Conservation (phyloP, 768 basidiomycete species). For the Lactarius vividus region DNA sequence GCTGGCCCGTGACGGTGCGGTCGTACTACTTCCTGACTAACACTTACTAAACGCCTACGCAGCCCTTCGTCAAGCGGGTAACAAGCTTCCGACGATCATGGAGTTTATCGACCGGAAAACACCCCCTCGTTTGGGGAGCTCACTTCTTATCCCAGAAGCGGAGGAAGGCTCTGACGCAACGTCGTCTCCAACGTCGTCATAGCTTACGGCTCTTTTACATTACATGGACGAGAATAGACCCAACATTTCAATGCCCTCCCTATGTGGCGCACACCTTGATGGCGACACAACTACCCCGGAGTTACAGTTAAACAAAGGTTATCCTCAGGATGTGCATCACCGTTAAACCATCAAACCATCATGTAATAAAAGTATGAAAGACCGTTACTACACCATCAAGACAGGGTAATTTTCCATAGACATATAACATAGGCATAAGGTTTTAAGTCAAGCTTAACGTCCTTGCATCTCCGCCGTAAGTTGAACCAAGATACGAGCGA, state of each 20-base stretch:
- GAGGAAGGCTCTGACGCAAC: not conserved
- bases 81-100: conserved; percentile 81
- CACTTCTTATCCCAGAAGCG: conserved; percentile 42
- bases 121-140: conserved; percentile 70
- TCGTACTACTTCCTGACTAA: not conserved
- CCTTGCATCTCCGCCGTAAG: conserved; percentile 22
- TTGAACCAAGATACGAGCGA: conserved; percentile 44
- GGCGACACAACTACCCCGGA: not conserved
- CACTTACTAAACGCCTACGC: conserved; percentile 5
- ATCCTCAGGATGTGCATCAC: not conserved
- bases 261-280: not conserved
- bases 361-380: not conserved
- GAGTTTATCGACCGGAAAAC: conserved; percentile 76
- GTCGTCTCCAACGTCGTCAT: conserved; percentile 4
- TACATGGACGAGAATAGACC: not conserved
- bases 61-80: conserved; percentile 88
- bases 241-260: not conserved
- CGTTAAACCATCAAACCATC: not conserved
- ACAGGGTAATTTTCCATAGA: not conserved
- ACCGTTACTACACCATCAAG: not conserved
- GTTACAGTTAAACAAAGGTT: not conserved
- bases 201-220: conserved; percentile 1
- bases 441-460: not conserved
- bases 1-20: conserved; percentile 84
- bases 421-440: not conserved